Evolutionary conservation across 768 basidiomycete genomes (phyloP).

Genomic region (Royoungia palumana): DNA sequence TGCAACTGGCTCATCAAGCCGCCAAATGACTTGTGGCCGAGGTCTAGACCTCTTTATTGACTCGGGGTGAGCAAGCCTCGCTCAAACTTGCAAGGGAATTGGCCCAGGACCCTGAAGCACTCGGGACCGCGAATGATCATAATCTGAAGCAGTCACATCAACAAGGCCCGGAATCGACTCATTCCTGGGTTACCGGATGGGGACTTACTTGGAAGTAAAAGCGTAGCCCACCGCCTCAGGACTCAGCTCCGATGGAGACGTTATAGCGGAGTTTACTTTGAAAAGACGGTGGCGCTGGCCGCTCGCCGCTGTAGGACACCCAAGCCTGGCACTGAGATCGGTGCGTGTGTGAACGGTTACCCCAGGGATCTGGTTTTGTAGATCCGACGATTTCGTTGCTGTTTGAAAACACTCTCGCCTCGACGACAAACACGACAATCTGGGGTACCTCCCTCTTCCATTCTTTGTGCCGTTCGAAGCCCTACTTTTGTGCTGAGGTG

Average conservation of each 20-base stretch:
- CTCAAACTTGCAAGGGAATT: neutral
- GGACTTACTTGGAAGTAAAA: neutral
- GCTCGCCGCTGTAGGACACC: slow-evolving; percentile 7
- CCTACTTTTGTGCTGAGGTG: slow-evolving; percentile 4
- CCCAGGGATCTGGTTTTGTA: slow-evolving; percentile 12
- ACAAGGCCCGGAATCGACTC: too few relatives aligned
- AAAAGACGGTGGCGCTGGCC: slow-evolving; percentile 10
- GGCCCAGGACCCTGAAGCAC: neutral
- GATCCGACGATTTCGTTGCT: slow-evolving; percentile 18
- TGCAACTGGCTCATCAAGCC: slow-evolving; percentile 23
- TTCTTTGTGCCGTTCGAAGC: slow-evolving; percentile 8
- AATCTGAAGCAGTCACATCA: slow-evolving; percentile 5
- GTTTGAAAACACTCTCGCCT: neutral
- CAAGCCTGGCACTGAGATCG: slow-evolving; percentile 17
- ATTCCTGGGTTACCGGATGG: slow-evolving; percentile 9
- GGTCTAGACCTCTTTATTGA: slow-evolving; percentile 2
- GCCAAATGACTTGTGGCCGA: slow-evolving; percentile 25
- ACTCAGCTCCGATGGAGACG: too few relatives aligned
- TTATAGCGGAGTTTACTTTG: slow-evolving; percentile 15
- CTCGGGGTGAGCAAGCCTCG: neutral
- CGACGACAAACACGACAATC: slow-evolving; percentile 9
- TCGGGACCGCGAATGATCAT: slow-evolving; percentile 18
- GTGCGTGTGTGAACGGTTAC: slow-evolving; percentile 5
- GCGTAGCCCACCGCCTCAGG: slow-evolving; percentile 9
- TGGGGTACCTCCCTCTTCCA: slow-evolving; percentile 20